Conservation (phyloP, 192 early-diverging fungal genomes). For the Neocallimastix lanati region DNA sequence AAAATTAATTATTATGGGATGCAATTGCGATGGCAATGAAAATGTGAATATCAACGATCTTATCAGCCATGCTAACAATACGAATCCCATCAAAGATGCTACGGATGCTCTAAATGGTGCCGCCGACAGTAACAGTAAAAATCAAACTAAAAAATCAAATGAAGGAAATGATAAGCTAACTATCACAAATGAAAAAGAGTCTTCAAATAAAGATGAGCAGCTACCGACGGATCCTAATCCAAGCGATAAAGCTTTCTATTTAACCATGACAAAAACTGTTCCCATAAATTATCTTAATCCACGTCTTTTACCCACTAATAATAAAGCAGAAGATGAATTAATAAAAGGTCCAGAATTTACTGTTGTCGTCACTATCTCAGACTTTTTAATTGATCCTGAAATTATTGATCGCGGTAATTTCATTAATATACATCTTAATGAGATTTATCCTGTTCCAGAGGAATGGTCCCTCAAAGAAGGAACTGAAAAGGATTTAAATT, state of each 20-base stretch:
- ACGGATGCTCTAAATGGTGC: too few species aligned
- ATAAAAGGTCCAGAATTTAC: constrained; percentile 7
- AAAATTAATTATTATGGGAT: background rate
- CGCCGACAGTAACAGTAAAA: too few species aligned
- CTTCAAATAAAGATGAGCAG: constrained; percentile 4
- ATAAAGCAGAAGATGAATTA: constrained; percentile 5
- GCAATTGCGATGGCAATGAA: too few species aligned
- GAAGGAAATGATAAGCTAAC: background rate
- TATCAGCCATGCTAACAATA: too few species aligned
- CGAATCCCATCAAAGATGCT: too few species aligned
- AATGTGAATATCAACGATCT: too few species aligned
- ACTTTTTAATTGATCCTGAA: constrained; percentile 19
- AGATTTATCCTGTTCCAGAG: constrained; percentile 32
- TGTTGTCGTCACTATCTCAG: constrained; percentile 21
- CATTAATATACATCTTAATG: constrained; percentile 19
- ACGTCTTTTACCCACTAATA: background rate
- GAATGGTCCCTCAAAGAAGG: constrained; percentile 41
- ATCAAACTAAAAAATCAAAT: too few species aligned
- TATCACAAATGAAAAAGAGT: background rate
- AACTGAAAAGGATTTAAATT: constrained; percentile 39
- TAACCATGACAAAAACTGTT: constrained; percentile 18
- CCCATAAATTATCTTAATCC: constrained; percentile 8
- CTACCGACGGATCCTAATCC: too few species aligned
- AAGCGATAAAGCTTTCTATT: constrained; percentile 11
- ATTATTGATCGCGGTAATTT: constrained; percentile 27